phyloP scores from a whole-genome alignment of 2,329 filamentous ascomycete species.

The Gliomastix tumulicola region DNA sequence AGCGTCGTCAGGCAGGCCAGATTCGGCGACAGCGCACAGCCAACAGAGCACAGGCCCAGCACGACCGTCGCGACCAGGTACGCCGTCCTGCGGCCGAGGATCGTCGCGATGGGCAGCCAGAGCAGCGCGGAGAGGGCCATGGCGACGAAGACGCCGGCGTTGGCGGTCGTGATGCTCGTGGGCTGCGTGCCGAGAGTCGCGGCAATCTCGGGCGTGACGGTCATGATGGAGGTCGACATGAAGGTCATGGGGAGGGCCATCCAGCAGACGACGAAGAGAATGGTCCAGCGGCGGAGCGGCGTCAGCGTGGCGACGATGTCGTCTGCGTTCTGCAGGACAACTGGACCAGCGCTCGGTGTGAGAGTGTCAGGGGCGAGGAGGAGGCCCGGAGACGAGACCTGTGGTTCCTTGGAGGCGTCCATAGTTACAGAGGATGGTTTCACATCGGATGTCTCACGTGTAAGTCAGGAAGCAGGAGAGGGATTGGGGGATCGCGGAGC shows the following conservation, averaged over 20 bases:
- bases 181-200: slow-evolving; percentile 3
- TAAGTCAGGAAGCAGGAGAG: no score
- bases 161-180: slow-evolving; percentile 7
- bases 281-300: slow-evolving; percentile 5
- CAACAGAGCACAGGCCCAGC: slow-evolving; percentile 5
- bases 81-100: slow-evolving; percentile 5
- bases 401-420: no score
- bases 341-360: no score
- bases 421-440: no score
- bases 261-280: slow-evolving; percentile 11
- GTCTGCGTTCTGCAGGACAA: no score
- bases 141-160: slow-evolving; percentile 7
- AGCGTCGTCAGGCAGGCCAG: slow-evolving; percentile 7
- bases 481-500: no score
- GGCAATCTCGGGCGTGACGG: slow-evolving; percentile 9
- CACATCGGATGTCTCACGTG: no score
- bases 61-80: slow-evolving; percentile 7
- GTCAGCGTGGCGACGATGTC: slow-evolving; percentile 2
- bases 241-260: slow-evolving; percentile 8
- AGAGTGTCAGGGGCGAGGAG: neutral
- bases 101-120: slow-evolving; percentile 7
- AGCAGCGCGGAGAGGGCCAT: slow-evolving; percentile 8
- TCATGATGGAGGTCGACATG: slow-evolving; percentile 8
- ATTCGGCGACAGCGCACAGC: slow-evolving; percentile 5
- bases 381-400: neutral